Percentiles rank a stretch among this genome's conserved stretches.
Conservation (phyloP, 345 rosid species). For the Raphanus raphanistrum region DNA sequence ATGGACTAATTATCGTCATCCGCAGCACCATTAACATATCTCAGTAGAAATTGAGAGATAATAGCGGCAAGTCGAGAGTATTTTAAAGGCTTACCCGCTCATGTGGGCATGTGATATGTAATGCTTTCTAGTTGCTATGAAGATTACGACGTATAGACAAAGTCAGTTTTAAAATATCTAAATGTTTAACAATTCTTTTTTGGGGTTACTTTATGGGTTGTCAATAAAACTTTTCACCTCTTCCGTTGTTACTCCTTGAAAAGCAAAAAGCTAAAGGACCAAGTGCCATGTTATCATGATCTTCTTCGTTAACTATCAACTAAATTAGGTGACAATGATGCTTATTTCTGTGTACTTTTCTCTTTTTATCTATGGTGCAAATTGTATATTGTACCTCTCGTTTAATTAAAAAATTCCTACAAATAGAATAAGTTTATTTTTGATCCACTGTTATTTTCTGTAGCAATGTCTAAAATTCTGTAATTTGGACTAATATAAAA, state of each 20-base stretch:
- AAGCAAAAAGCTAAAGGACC: slow-evolving; percentile 32
- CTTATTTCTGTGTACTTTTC: background rate
- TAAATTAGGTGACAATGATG: slow-evolving; percentile 15
- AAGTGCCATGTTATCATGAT: slow-evolving; percentile 30
- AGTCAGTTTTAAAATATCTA: slow-evolving; percentile 1
- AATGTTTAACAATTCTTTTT: background rate
- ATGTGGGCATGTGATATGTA: slow-evolving; percentile 12
- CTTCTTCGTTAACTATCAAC: slow-evolving; percentile 15
- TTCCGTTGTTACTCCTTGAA: slow-evolving; percentile 10
- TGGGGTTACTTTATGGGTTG: slow-evolving; percentile 28
- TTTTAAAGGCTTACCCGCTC: background rate
- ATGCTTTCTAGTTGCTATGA: slow-evolving; percentile 4
- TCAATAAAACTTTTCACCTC: slow-evolving; percentile 25
- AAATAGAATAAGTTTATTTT: background rate
- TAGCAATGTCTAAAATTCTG: background rate
- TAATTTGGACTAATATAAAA: background rate
- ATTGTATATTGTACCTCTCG: background rate
- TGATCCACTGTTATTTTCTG: background rate
- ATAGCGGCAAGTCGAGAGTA: slow-evolving; percentile 1
- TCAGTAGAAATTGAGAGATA: background rate
- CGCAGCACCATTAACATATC: background rate
- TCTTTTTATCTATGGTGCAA: background rate
- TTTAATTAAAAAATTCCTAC: background rate
- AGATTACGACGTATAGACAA: slow-evolving; percentile 22
- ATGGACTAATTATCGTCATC: background rate